A percentile compares a stretch with the other conserved stretches of the same genome.
Evolutionary conservation across 2,329 filamentous ascomycete genomes (phyloP).

Genomic region (Dactylellina leptospora): DNA sequence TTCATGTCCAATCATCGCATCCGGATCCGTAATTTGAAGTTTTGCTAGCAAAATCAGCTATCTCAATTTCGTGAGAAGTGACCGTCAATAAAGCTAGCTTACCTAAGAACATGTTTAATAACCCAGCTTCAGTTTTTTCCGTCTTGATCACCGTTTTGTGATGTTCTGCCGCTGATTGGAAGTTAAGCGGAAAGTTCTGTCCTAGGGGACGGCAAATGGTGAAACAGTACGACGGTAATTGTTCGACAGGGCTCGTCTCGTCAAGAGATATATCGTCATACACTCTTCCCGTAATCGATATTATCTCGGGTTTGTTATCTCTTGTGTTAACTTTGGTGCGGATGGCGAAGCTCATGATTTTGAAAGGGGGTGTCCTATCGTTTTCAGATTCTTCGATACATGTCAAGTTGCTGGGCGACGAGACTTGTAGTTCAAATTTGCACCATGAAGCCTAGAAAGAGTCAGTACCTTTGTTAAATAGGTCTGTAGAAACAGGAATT

Average conservation of each 20-base stretch:
- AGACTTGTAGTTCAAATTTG: slow-evolving; percentile 87
- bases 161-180: slow-evolving; percentile 79
- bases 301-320: slow-evolving; percentile 94
- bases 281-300: slow-evolving; percentile 87
- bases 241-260: slow-evolving; percentile 80
- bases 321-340: slow-evolving; percentile 88
- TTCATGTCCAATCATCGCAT: slow-evolving; percentile 91
- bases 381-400: slow-evolving; percentile 79
- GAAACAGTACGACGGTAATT: slow-evolving; percentile 87
- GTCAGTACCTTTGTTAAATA: background rate
- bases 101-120: slow-evolving; percentile 87
- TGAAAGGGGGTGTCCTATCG: slow-evolving; percentile 83
- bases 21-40: slow-evolving; percentile 85
- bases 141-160: slow-evolving; percentile 80
- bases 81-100: background rate
- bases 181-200: slow-evolving; percentile 81
- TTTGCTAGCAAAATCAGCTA: slow-evolving; percentile 61
- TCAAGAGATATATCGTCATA: slow-evolving; percentile 92
- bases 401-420: slow-evolving; percentile 78
- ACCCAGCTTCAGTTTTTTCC: slow-evolving; percentile 82
- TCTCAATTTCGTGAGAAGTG: background rate
- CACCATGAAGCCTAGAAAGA: slow-evolving; percentile 78
- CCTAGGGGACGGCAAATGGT: slow-evolving; percentile 86
- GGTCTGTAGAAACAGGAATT: background rate
- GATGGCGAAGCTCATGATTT: slow-evolving; percentile 92